Evolutionary conservation across 495 filamentous ascomycete genomes (phyloP), one percentile per base, ranked within the genome.

Genomic region (Trypethelium eluteriae): DNA sequence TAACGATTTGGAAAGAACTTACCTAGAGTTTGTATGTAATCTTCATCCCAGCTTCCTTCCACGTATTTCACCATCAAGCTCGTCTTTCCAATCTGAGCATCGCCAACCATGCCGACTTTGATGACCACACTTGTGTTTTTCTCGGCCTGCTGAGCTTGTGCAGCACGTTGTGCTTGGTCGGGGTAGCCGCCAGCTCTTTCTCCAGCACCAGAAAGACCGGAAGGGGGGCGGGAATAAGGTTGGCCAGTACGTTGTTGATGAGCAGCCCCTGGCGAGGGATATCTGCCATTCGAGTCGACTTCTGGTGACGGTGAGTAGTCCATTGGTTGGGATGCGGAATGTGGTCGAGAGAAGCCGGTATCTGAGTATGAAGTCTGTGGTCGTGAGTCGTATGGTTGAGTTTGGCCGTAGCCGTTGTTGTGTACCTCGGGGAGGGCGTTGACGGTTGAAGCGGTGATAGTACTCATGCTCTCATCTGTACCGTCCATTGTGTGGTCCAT

Each of bases 41-140:
- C 94, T 78, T 98, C 94, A 77, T 98, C 94, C 90, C 95, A 98
- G 76, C 91, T 96, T 35, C 94, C 94, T 78, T 98, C 94, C 46
- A 98, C 94, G 72, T 98, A 98, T 78, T 98, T 98, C 63, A 98
- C 94, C 94, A 98, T 98, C 74, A 98, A 76, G 70, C 92, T 96
- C 3, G 94, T 98, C 82, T 98, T 98, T 67, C 94, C 94, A 71
- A 98, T 98, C 76, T 98, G 94, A 65, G 94, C 94, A 81, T 98
- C 94, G 63, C 94, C 94, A 38, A 98, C 94, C 95, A 98, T 98
- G 67, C 94, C 94, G 57, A 98, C 94, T 77, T 98, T 98, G 79
- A 98, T 97, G 47, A 98, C 94, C 12, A 98, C 95, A 68, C 91
- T 93, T 73, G 90, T 91, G 74, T 90, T 90, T 72, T 77, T 78